Evolutionary conservation across 257 asterid genomes (phyloP), one percentile per base, ranked within the genome.

Genomic region (Fraxinus excelsior): DNA sequence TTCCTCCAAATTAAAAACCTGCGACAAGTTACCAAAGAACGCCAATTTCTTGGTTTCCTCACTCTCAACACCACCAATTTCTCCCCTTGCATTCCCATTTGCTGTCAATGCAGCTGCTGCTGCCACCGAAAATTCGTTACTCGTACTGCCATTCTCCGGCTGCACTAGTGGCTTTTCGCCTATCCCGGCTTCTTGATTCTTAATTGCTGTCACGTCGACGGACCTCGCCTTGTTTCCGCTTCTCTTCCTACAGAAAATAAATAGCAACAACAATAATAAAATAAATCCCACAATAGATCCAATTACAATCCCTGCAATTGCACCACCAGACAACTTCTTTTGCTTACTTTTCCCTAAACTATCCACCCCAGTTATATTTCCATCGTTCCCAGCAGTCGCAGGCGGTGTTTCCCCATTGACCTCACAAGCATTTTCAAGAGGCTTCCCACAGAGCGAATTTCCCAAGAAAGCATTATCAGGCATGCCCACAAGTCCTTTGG

Each of bases 221-320:
- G 96, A 83, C 80, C 92, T 80, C 3, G 87, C 80, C 37, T 86
- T 91, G 38, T 58, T 88, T 34, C 90, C 90, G 53, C 81, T 82
- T 81, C 91, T 85, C 81, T 90, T 93, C 81, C 96, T 88, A 70
- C 97, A 93, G 70, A 88, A 31, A n/a, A 91, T 32, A 11, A 90
- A 85, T 80, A 90, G 18, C 11, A 91, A 16, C 82, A 88, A 76
- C 72, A 91, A 70, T 69, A 91, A 9, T 49, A 89, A 25, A 21
- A 90, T 2, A 10, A 90, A 79, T 62, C 94, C 95, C 3, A 89
- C 72, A 4, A 91, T 81, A 82, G 93, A 86, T 87, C 98, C 97
- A 40, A 88, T 80, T 74, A 90, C 98, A 42, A 91, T 90, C 16
- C 96, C 97, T 10, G 94, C 98, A 75, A 91, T 87, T 37, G 93